Conservation (phyloP, 139 green algal species). For the Haematococcus sp. region DNA sequence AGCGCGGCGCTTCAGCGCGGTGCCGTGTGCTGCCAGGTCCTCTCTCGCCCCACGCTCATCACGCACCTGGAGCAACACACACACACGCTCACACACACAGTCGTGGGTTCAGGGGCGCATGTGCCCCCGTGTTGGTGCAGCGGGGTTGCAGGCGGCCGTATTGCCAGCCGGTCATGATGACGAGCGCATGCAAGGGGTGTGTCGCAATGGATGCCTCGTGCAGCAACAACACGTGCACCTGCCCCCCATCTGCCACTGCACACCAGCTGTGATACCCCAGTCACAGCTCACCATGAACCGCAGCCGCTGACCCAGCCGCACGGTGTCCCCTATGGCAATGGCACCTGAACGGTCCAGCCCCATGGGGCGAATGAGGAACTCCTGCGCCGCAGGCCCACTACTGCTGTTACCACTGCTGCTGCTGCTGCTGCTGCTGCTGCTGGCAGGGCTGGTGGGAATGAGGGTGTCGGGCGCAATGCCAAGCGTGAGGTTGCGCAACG, state of each 20-base stretch:
- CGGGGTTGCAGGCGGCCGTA: too few species aligned
- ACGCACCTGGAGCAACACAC: constrained; percentile 30
- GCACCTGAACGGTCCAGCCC: background rate
- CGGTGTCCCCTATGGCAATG: constrained; percentile 33
- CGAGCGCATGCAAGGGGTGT: too few species aligned
- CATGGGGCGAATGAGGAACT: constrained; percentile 41
- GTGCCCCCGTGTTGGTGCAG: too few species aligned
- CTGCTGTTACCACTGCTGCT: background rate
- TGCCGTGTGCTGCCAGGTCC: constrained; percentile 45
- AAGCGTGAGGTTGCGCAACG: constrained; percentile 34
- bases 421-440: too few species aligned
- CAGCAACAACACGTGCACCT: background rate
- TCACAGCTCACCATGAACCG: constrained; percentile 61
- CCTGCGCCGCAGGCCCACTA: constrained; percentile 6
- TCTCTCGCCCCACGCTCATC: constrained; percentile 48
- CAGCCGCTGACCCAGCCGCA: constrained; percentile 42
- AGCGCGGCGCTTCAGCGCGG: constrained; percentile 47
- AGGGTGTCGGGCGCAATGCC: constrained; percentile 31
- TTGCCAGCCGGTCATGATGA: too few species aligned
- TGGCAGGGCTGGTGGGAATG: background rate
- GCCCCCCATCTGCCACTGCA: background rate
- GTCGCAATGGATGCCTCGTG: background rate
- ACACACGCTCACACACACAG: too few species aligned
- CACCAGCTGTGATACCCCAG: background rate
- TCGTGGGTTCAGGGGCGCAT: too few species aligned